A percentile compares a stretch with the other conserved stretches of the same genome.
Conservation (phyloP, 306 rosid genomes). For the Begonia peltatifolia region DNA sequence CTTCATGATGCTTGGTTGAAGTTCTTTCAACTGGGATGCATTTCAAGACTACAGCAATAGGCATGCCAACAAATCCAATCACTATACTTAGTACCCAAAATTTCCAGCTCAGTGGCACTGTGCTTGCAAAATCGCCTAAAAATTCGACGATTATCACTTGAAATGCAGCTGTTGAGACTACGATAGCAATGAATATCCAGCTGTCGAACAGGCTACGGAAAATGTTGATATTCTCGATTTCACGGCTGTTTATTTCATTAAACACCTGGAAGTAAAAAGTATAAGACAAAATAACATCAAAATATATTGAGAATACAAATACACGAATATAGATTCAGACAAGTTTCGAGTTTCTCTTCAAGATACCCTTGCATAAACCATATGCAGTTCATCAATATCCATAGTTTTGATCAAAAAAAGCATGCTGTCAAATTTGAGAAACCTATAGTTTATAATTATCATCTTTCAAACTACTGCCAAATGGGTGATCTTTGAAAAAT, state of each 20-base stretch:
- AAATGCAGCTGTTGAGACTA: slow-evolving; percentile 41
- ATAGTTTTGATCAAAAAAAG: no score
- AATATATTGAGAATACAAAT: neutral
- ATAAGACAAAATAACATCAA: slow-evolving; percentile 5
- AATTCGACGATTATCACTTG: slow-evolving; percentile 70
- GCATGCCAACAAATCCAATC: slow-evolving; percentile 68
- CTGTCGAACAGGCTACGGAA: slow-evolving; percentile 65
- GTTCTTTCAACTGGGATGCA: slow-evolving; percentile 57
- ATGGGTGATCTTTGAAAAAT: no score
- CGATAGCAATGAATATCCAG: slow-evolving; percentile 60
- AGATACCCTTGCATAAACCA: no score
- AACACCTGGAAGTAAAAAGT: slow-evolving; percentile 50
- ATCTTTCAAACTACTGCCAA: no score
- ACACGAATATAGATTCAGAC: neutral
- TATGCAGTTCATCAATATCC: no score
- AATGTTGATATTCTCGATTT: slow-evolving; percentile 67
- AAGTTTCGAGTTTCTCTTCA: no score
- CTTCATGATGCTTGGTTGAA: slow-evolving; percentile 40
- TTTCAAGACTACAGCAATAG: slow-evolving; percentile 56
- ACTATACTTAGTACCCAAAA: slow-evolving; percentile 61
- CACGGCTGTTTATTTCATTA: slow-evolving; percentile 87
- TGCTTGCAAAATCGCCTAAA: slow-evolving; percentile 78
- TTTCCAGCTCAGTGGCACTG: slow-evolving; percentile 88
- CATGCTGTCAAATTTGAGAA: no score
- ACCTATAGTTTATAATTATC: no score